Evolutionary conservation across 768 basidiomycete genomes (phyloP), one percentile per base, ranked within the genome.

Genomic region (Lactifluus rugatus): DNA sequence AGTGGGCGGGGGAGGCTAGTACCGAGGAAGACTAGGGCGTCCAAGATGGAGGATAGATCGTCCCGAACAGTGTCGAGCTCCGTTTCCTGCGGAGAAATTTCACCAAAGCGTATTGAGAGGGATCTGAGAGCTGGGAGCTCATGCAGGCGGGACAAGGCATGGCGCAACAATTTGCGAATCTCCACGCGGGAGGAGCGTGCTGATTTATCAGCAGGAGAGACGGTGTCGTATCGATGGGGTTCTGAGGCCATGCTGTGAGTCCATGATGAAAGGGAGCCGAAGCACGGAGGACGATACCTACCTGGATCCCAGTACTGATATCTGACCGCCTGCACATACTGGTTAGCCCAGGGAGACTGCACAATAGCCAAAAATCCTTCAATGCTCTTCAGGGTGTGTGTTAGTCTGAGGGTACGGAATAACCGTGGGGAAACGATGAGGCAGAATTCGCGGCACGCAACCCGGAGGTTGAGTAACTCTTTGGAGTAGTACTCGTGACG

Each of bases 221-320:
- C 17, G 2, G 17, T 25, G 1, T 60, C 54, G 26, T 60, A 51
- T n/a, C 58, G 53, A 16, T 46, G 36, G n/a, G 42, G 48, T 16
- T 60, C 58, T 60, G 21, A 3, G 37, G 31, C 36, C 11, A 37
- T 21, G 8, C 4, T 32, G 11, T 17, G 16, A 26, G 41, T 31
- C 21, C 28, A 9, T 5, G n/a, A 21, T 1, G 19, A 6, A 13
- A 32, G 28, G 46, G 2, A 21, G 34, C 13, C 7, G 16, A 4
- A 21, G 13, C 4, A 5, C 1, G 26, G 3, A 25, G 2, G 14
- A 14, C 9, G 17, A 37, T 17, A 36, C 54, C 46, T 25, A 56
- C 58, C 58, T 60, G 58, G 58, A 32, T 60, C 34, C 58, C 58
- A 60, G 21, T 60, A 60, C 28, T 55, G 54, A 36, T 60, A 60